phyloP scores from a whole-genome alignment of 2,329 filamentous ascomycete genomes.

The Hymenoscyphus albidus region DNA sequence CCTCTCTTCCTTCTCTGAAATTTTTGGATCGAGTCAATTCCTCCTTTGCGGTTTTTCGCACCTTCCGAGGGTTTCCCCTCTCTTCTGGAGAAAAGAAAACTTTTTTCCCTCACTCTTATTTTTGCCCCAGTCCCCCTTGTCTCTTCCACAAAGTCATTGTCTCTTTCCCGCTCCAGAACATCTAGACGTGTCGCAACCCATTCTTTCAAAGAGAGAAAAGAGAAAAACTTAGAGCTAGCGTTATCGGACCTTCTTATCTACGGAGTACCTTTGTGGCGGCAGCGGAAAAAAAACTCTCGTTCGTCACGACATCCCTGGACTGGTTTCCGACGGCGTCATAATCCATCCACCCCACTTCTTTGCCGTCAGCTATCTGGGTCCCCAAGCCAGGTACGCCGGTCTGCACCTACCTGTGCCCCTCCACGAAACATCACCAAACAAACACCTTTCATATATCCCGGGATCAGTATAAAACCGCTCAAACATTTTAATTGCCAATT shows the following conservation, averaged over 20 bases:
- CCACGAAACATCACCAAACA: neutral
- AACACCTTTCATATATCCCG: neutral
- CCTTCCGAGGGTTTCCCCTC: neutral
- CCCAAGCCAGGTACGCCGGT: neutral
- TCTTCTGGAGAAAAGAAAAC: neutral
- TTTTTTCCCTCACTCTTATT: neutral
- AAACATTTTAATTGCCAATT: neutral
- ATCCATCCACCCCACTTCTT: neutral
- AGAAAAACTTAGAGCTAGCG: neutral
- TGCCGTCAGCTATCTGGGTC: neutral
- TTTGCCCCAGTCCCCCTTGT: neutral
- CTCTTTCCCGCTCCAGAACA: neutral
- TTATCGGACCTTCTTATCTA: constrained; percentile 1
- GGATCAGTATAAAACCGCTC: neutral
- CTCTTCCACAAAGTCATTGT: neutral
- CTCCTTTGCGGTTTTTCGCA: neutral
- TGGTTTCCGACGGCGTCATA: neutral
- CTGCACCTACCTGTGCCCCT: neutral
- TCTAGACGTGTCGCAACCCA: neutral
- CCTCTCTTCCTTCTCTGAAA: neutral
- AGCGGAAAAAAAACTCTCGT: neutral
- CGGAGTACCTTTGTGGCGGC: neutral
- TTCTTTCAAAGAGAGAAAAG: neutral
- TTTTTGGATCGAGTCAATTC: neutral
- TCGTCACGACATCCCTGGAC: neutral